Percentiles rank a stretch among this genome's conserved stretches.
These are phyloP conservation scores for Rutstroemia sp. DNA, from an alignment of 2,329 filamentous ascomycete species.

Conservation along the genomic window DNA sequence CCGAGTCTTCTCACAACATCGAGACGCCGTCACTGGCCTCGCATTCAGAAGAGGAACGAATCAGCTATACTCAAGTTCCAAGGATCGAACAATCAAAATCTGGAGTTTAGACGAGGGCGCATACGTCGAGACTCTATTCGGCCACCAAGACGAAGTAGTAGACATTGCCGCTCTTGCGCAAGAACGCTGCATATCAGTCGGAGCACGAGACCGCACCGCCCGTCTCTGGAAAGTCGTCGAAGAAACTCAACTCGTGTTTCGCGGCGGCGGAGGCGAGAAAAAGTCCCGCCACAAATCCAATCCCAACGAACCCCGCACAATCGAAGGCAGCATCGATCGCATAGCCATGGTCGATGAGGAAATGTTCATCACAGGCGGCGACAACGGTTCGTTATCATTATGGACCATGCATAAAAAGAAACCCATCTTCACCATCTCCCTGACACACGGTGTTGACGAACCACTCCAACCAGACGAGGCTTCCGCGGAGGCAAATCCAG, in stretches of 20 bases:
- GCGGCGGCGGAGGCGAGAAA: conserved; percentile 64
- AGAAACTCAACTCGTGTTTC: conserved; percentile 91
- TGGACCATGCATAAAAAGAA: conserved; percentile 96
- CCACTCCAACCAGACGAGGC: conserved; percentile 58
- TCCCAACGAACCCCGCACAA: conserved; percentile 34
- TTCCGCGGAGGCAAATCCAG: conserved; percentile 63
- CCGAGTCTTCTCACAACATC: conserved; percentile 83
- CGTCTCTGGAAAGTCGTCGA: conserved; percentile 94
- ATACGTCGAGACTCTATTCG: conserved; percentile 92
- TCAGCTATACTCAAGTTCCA: conserved; percentile 84
- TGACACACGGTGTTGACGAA: conserved; percentile 80
- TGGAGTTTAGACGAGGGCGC: conserved; percentile 90
- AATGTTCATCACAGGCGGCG: conserved; percentile 86
- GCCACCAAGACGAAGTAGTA: conserved; percentile 85
- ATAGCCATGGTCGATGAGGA: conserved; percentile 84
- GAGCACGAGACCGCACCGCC: conserved; percentile 83
- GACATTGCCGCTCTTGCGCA: conserved; percentile 76
- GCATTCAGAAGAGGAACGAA: conserved; percentile 84
- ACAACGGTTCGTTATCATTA: conserved; percentile 79
- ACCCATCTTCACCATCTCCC: conserved; percentile 68
- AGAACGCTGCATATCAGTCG: conserved; percentile 86
- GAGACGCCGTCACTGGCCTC: conserved; percentile 77
- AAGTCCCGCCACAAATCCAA: conserved; percentile 33
- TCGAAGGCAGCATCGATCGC: conserved; percentile 83
- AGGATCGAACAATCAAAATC: conserved; percentile 89